Evolutionary conservation across 225 moss, liverwort and hornwort genomes (phyloP).

Genomic region (Ulota crispa): DNA sequence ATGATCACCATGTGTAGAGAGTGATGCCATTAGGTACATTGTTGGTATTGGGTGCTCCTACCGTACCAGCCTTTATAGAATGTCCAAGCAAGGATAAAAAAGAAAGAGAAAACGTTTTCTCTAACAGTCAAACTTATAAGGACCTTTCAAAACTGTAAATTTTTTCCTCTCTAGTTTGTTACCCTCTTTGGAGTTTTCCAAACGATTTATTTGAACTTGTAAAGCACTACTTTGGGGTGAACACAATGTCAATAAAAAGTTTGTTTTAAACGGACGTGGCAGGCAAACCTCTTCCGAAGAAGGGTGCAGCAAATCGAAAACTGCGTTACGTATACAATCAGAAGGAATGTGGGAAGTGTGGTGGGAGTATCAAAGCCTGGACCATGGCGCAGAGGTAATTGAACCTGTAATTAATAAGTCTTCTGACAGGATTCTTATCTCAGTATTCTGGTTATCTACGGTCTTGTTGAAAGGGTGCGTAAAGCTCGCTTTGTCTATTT

Average conservation of each 20-base stretch:
- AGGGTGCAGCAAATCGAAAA: slow-evolving; percentile 41
- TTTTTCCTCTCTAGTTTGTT: not conserved
- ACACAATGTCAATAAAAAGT: not conserved
- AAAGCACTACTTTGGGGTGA: not conserved
- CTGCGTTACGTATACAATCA: slow-evolving; percentile 84
- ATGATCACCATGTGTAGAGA: too few relatives aligned
- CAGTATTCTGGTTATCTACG: not conserved
- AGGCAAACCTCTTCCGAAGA: slow-evolving; percentile 69
- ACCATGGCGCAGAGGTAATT: slow-evolving; percentile 70
- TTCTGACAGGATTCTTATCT: not conserved
- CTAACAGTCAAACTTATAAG: not conserved
- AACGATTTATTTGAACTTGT: too few relatives aligned
- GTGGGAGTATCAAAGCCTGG: slow-evolving; percentile 67
- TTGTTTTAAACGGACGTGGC: slow-evolving; percentile 22
- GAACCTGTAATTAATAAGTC: not conserved
- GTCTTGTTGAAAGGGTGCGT: not conserved
- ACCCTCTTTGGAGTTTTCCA: not conserved
- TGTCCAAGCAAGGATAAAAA: not conserved
- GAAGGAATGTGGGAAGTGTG: slow-evolving; percentile 72
- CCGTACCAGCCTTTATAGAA: not conserved
- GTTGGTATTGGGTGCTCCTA: too few relatives aligned
- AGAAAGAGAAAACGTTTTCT: not conserved
- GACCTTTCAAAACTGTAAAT: not conserved
- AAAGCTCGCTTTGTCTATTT: too few relatives aligned
- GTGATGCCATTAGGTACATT: too few relatives aligned